Base-by-base conservation (phyloP, 306 rosid species). In the Parietaria judaica region DNA sequence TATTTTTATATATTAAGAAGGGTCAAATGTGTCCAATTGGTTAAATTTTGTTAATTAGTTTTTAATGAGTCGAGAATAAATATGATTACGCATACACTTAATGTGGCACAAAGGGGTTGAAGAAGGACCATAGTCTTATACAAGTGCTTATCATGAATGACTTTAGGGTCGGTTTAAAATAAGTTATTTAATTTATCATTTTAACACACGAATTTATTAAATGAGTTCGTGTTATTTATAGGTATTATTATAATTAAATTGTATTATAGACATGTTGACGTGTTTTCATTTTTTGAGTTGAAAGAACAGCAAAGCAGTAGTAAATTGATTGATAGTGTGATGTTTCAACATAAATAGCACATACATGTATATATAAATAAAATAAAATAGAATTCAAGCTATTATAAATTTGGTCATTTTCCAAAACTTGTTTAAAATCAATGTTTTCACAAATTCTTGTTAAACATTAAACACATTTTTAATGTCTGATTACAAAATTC, bases 1-100 rank as follows among this genome's bases (percentile, higher is more conserved):
- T 34, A 12, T 14, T 35, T 14, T 56, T 54, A 6, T 54, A 16
- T 54, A 16, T 5, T 54, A 6, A 3, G 4, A 7, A 6, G 16
- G 66, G 54, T 46, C 43, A n/a, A 14, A 64, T 64, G 50, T 14
- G 15, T 64, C 34, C 35, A 50, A 13, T 53, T 51, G 49, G 38
- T 51, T 39, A 8, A 37, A 38, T 15, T 38, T 64, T 12, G 1
- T 55, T 52, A 9, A 7, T 49, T 59, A 7, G 3, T 38, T 52
- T 64, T 51, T 51, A 51, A 64, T 38, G 48, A 64, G 39, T 37
- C 5, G 6, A 7, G 11, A 5, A 41, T 38, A 52, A 8, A 53
- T 64, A 51, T 64, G 37, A 64, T 64, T 17, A 54, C 52, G 60
- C 59, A 9, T 52, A 64, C 68, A 51, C 38, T 64, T 64, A 64